A percentile compares a stretch with the other conserved stretches of the same genome.
These are phyloP conservation scores for Gracilaria domingensis DNA, from an alignment of 23 red algal genomes.

Conservation along the genomic window DNA sequence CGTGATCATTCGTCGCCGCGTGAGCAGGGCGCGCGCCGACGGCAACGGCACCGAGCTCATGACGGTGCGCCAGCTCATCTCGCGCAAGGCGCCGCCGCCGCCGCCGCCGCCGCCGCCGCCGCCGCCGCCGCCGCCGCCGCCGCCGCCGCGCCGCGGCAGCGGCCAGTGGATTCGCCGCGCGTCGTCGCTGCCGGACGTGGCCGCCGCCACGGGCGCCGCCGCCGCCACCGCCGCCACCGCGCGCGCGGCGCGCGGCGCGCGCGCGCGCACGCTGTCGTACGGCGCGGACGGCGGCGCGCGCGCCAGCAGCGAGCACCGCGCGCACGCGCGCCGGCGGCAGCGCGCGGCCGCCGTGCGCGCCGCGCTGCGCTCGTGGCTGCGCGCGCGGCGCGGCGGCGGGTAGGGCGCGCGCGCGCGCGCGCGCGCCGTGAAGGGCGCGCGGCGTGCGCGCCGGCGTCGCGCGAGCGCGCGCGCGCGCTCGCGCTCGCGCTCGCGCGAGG, in stretches of 20 bases:
- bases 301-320: neutral
- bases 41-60: slow-evolving; percentile 27
- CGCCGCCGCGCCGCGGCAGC: neutral
- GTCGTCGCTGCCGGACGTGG: slow-evolving; percentile 17
- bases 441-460: no score
- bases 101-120: neutral
- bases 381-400: neutral
- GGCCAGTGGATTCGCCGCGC: neutral
- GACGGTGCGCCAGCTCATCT: slow-evolving; percentile 45
- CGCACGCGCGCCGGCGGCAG: neutral
- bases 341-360: neutral
- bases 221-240: neutral
- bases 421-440: neutral
- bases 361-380: slow-evolving; percentile 11
- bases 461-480: neutral
- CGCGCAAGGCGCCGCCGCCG: neutral
- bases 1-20: slow-evolving; percentile 30
- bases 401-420: neutral
- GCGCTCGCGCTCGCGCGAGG: neutral
- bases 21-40: slow-evolving; percentile 41
- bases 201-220: neutral
- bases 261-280: neutral
- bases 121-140: neutral
- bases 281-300: no score
- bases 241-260: neutral